phyloP scores from a whole-genome alignment of 2,329 filamentous ascomycete genomes.

The Ophiostoma ulmi region DNA sequence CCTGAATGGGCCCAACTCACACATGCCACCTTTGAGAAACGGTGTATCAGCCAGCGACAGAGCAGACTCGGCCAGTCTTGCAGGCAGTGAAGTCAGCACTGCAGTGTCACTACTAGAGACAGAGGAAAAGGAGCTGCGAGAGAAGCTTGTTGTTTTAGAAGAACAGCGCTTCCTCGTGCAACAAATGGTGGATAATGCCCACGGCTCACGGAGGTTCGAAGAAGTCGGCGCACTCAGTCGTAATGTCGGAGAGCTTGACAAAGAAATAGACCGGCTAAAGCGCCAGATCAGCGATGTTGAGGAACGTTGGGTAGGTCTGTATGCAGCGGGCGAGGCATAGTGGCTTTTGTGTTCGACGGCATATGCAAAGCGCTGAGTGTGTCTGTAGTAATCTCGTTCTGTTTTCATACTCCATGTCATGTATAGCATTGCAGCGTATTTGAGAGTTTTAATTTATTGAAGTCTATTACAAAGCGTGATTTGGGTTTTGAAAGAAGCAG shows the following conservation, averaged over 20 bases:
- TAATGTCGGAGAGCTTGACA: conserved; percentile 76
- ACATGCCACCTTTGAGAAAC: conserved; percentile 43
- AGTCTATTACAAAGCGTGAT: background rate
- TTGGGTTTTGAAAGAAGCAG: background rate
- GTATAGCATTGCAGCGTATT: background rate
- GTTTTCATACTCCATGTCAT: background rate
- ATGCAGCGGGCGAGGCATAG: conserved; percentile 32
- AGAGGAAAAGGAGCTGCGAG: conserved; percentile 77
- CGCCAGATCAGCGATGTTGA: conserved; percentile 64
- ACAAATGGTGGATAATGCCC: conserved; percentile 75
- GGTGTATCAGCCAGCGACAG: conserved; percentile 41
- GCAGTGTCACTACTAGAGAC: conserved; percentile 60
- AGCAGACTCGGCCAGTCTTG: conserved; percentile 47
- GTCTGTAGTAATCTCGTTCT: background rate
- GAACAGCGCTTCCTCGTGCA: conserved; percentile 87
- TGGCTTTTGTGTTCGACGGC: conserved; percentile 4
- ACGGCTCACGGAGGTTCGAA: conserved; percentile 73
- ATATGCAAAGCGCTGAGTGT: background rate
- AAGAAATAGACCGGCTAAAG: conserved; percentile 66
- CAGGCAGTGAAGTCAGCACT: conserved; percentile 47
- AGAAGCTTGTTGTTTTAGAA: conserved; percentile 76
- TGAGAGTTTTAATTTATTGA: background rate
- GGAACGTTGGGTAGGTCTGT: conserved; percentile 50
- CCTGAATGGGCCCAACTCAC: conserved; percentile 26
- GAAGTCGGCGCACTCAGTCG: conserved; percentile 74